Base-by-base conservation (phyloP, 2,329 filamentous ascomycete species). In the Colletotrichum horii region DNA sequence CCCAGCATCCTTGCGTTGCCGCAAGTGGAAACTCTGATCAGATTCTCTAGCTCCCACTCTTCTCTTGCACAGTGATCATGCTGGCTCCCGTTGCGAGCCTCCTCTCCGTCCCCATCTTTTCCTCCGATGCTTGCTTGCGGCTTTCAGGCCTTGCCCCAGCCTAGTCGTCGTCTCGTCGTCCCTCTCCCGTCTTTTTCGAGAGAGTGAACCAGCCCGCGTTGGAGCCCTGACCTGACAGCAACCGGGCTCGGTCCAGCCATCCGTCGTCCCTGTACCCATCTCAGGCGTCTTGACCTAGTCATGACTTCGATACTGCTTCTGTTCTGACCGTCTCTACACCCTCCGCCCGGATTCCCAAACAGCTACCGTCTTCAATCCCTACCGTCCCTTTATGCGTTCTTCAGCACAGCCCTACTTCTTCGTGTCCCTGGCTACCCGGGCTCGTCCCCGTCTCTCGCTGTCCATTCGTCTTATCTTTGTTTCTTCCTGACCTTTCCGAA, bases 11-110 rank as follows among this genome's bases (percentile, higher is more conserved):
- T 77, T 79, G 78, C 80, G 79, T 79, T 80, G 80, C 81, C 79
- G 78, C 76, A 81, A 77, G 79, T 80, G 79, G 81, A 80, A 82
- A 81, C 80, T 80, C 79, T 81, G 74, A 80, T 78, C 77, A 74
- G 61, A 77, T 77, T 78, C 74, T 64, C 78, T 72, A 68, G 77
- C 78, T 74, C 43, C 64, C 56, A 48, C 43, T 68, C 48, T 73
- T 70, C 77, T 73, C 58, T 73, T 74, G 61, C 72, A 78, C 78
- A 78, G 78, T 79, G 75, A 78, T 78, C 76, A 79, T 79, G 79
- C 78, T 77, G 76, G 78, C 79, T 77, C 74, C 79, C 77, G 78
- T 76, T 79, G 77, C 76, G 78, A 78, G 77, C 73, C 78, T 78
- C 77, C 75, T 76, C 71, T 78, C 75, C 64, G 66, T 73, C 75